Base-by-base conservation (phyloP, 2,329 filamentous ascomycete species). In the Epichloe hybrida region DNA sequence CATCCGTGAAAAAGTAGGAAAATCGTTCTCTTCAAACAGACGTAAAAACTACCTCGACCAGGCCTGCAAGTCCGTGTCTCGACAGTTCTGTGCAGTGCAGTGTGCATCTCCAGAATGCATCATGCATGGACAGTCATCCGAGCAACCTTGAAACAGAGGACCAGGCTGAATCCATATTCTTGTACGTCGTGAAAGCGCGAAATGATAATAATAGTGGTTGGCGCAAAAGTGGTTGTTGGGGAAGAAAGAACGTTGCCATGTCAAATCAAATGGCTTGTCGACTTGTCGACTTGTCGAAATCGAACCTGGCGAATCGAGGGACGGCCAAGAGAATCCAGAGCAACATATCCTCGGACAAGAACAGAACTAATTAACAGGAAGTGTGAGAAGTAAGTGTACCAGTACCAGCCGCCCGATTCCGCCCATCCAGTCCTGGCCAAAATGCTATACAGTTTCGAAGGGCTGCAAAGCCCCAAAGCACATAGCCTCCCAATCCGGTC, bases 341-440 rank as follows among this genome's bases (percentile, higher is more conserved):
- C 43, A 53, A 54, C 53, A 2, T 42, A 47, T 50, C 47, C 46
- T 21, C 6, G 15, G 27, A 47, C 23, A 50, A 45, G 36, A 17
- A 23, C 17, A 52, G 41, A 46, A 38, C 42, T 31, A 43, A 46
- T 50, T 2, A 36, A 45, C 34, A 48, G 38, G 48, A 40, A 46
- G 34, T 4, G 54, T 52, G 46, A 44, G 53, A 40, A 51, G 50
- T 42, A 58, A 54, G 49, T 55, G 52, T 51, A 52, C 56, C 45
- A 59, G 27, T 27, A 27, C 27, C 27, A 27, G 55, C 56, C 59
- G 46, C 54, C 54, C 57, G 65, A 67, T 66, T 66, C 67, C 66
- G 69, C 17, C 17, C 69, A 69, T 67, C 57, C 64, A 59, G 56
- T 56, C 60, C 60, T 57, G 60, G 58, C 59, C 60, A 62, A 62